Evolutionary conservation across 148 eudicot species (phyloP).

Genomic region (Arbutus unedo): DNA sequence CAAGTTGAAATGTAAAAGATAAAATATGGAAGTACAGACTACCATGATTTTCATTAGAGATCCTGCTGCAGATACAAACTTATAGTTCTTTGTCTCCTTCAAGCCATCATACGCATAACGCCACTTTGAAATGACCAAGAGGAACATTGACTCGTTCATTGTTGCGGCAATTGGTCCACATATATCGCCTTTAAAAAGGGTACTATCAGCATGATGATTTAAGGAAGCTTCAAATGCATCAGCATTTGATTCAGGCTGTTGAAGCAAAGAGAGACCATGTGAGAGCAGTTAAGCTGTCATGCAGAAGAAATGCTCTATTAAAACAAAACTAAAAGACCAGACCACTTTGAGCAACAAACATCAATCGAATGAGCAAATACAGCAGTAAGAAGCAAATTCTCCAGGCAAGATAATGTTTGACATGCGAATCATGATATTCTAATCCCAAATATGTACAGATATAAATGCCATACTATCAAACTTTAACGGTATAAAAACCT

Average conservation of each 20-base stretch:
- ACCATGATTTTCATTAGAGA: constrained; percentile 92
- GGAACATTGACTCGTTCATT: constrained; percentile 86
- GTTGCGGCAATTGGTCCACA: constrained; percentile 89
- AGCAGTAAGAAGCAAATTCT: background rate
- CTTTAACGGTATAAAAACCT: background rate
- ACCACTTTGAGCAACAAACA: background rate
- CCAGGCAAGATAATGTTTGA: background rate
- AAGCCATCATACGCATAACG: constrained; percentile 76
- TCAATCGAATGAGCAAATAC: background rate
- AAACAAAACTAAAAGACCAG: background rate
- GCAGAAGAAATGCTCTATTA: background rate
- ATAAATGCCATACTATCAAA: constrained; percentile 5
- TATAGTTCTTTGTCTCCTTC: constrained; percentile 82
- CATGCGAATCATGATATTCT: background rate
- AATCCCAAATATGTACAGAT: background rate
- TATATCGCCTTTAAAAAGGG: constrained; percentile 64
- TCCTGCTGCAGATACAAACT: constrained; percentile 82
- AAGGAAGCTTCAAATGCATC: constrained; percentile 34
- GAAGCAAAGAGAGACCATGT: constrained; percentile 17
- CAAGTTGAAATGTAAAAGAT: background rate
- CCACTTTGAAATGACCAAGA: constrained; percentile 74
- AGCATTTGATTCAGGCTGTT: constrained; percentile 48
- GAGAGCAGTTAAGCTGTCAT: background rate
- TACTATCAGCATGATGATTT: constrained; percentile 42
- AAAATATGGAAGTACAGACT: constrained; percentile 16